Base-by-base conservation (phyloP, 2,329 filamentous ascomycete species). In the Trichoderma cornu-damae region DNA sequence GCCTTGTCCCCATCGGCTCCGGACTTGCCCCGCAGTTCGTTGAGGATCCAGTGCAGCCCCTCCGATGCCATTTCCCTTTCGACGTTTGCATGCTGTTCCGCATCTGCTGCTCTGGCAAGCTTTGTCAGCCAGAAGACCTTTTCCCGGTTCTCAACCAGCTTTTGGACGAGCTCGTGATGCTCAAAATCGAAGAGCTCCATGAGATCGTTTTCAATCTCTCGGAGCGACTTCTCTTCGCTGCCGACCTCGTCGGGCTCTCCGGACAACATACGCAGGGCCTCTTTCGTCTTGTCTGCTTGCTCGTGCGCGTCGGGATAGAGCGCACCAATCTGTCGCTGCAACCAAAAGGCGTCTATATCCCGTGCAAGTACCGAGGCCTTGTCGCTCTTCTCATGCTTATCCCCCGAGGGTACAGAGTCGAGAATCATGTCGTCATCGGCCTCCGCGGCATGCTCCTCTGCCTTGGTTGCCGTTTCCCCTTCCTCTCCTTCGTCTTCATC, bases 141-240 rank as follows among this genome's bases (percentile, higher is more conserved):
- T 66, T 96, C 90, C 58, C 90, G 84, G 72, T 99, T 99, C 64
- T 87, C 84, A 57, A 97, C 91, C 14, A 99, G 81, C 71, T 90
- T 93, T 62, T 90, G 87, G 24, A 97, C 94, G 55, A 96, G 80
- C 62, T 96, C 91, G 60, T 95, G 90, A 67, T 96, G 89, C 66
- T 97, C 93, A 67, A 96, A 99, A 67, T 99, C 94, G 65, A 99
- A 97, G 0, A 99, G 81, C 66, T 96, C 94, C 89, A 97, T 97
- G 58, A 99, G 79, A 61, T 99, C 94, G 71, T 99, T 99, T 68
- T 99, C 94, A 57, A 97, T 92, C 67, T 99, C 93, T 66, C 93
- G 86, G 28, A 97, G 78, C 12, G 89, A 82, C 71, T 89, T 92
- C 67, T 95, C 90, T 59, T 93, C 87, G 14, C 88, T 91, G 56